Conservation (phyloP, 495 filamentous ascomycete genomes). For the Polyplosphaeria fusca region DNA sequence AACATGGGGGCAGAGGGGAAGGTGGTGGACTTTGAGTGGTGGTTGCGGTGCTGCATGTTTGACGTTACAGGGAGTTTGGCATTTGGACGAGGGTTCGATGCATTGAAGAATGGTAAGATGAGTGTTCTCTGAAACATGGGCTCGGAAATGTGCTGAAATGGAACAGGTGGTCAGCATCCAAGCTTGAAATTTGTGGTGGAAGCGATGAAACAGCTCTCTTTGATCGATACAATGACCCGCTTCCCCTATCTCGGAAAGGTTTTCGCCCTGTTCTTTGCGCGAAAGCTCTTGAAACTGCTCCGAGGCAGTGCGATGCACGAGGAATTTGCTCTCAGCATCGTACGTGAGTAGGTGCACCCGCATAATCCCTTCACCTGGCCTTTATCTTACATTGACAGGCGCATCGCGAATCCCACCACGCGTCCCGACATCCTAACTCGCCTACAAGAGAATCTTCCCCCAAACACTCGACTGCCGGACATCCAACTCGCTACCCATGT, state of each 20-base stretch:
- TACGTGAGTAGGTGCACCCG: background rate
- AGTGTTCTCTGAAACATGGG: background rate
- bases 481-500: background rate
- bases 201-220: background rate
- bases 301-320: background rate
- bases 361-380: background rate
- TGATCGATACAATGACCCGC: background rate
- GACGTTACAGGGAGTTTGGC: constrained; percentile 11
- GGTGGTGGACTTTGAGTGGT: background rate
- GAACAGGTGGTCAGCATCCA: constrained; percentile 3
- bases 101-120: constrained; percentile 3
- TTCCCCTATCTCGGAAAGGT: background rate
- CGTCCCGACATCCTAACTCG: background rate
- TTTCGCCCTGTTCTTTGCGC: background rate
- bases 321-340: background rate
- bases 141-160: background rate
- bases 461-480: background rate
- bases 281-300: background rate
- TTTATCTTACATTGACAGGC: background rate
- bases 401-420: background rate
- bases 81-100: constrained; percentile 5
- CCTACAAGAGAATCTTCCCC: background rate
- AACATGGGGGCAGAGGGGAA: background rate
- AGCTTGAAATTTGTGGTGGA: background rate
- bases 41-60: constrained; percentile 3